Evolutionary conservation across 2,329 filamentous ascomycete species (phyloP).

Genomic region (Penicillium sp.): DNA sequence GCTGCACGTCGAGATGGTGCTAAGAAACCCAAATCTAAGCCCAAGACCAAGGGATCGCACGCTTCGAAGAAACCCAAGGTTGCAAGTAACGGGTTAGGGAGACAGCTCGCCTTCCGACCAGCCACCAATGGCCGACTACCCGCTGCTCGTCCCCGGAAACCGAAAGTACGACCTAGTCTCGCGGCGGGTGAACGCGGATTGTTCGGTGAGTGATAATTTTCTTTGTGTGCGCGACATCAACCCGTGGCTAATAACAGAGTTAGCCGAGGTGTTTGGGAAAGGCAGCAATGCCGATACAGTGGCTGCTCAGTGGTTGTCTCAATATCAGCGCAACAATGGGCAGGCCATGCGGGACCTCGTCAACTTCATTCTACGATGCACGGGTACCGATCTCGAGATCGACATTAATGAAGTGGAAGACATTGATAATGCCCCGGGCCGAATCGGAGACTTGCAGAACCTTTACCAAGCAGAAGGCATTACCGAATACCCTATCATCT

Average conservation of each 20-base stretch:
- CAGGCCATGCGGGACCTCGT: slow-evolving; percentile 58
- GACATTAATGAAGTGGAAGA: slow-evolving; percentile 83
- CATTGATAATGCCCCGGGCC: slow-evolving; percentile 78
- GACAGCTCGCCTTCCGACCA: slow-evolving; percentile 57
- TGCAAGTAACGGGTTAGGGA: slow-evolving; percentile 48
- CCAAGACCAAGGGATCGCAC: slow-evolving; percentile 32
- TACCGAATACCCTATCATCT: slow-evolving; percentile 87
- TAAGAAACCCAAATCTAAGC: slow-evolving; percentile 43
- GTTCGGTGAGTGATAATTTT: slow-evolving; percentile 49
- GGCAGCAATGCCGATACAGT: slow-evolving; percentile 56
- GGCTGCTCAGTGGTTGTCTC: slow-evolving; percentile 57
- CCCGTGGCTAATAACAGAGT: slow-evolving; percentile 21
- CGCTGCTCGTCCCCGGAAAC: slow-evolving; percentile 50
- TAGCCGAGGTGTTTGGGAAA: slow-evolving; percentile 61
- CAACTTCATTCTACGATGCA: slow-evolving; percentile 64
- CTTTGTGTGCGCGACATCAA: not conserved
- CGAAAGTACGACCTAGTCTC: slow-evolving; percentile 52
- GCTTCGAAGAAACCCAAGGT: slow-evolving; percentile 58
- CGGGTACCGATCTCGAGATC: slow-evolving; percentile 78
- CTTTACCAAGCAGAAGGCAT: slow-evolving; percentile 81
- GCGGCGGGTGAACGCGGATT: slow-evolving; percentile 56
- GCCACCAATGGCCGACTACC: slow-evolving; percentile 48
- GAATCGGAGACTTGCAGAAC: slow-evolving; percentile 80
- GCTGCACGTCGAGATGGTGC: slow-evolving; percentile 35
- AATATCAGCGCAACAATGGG: slow-evolving; percentile 57